Conservation (phyloP, 805 yeast species). For the Candida sphagnicola region DNA sequence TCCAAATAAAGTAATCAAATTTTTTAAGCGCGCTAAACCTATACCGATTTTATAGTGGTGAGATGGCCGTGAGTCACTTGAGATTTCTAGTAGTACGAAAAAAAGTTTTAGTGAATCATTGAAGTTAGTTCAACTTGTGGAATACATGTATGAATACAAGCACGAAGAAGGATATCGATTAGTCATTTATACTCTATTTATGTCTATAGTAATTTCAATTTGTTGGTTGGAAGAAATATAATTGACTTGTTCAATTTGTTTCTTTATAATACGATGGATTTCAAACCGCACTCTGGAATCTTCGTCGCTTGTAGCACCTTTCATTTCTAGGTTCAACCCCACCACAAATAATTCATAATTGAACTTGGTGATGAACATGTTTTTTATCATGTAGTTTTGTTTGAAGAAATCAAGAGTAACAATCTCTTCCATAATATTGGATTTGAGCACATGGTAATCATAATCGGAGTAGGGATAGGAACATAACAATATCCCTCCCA, state of each 20-base stretch:
- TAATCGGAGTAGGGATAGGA: constrained; percentile 47
- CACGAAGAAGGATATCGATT: too few relatives aligned
- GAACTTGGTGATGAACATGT: constrained; percentile 55
- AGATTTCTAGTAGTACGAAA: too few relatives aligned
- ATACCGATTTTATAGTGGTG: background rate
- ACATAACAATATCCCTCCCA: constrained; percentile 51
- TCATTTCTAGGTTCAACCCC: constrained; percentile 52
- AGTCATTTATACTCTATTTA: constrained; percentile 18
- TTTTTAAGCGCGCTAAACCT: constrained; percentile 3
- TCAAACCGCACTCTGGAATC: constrained; percentile 55
- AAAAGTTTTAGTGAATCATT: too few relatives aligned
- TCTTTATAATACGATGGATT: constrained; percentile 38
- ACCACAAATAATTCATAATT: constrained; percentile 59
- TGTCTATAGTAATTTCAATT: constrained; percentile 36
- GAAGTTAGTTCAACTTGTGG: too few relatives aligned
- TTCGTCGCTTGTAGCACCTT: constrained; percentile 71
- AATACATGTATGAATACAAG: too few relatives aligned
- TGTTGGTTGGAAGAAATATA: constrained; percentile 10
- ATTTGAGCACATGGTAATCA: constrained; percentile 32
- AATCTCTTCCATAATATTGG: constrained; percentile 44
- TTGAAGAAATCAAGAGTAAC: constrained; percentile 49
- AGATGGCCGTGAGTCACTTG: background rate
- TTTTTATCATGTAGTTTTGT: constrained; percentile 43
- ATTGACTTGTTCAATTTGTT: constrained; percentile 24
- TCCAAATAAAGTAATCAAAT: constrained; percentile 4